Base-by-base conservation (phyloP, 1,284 basidiomycete species). In the Cryptococcus sp. region DNA sequence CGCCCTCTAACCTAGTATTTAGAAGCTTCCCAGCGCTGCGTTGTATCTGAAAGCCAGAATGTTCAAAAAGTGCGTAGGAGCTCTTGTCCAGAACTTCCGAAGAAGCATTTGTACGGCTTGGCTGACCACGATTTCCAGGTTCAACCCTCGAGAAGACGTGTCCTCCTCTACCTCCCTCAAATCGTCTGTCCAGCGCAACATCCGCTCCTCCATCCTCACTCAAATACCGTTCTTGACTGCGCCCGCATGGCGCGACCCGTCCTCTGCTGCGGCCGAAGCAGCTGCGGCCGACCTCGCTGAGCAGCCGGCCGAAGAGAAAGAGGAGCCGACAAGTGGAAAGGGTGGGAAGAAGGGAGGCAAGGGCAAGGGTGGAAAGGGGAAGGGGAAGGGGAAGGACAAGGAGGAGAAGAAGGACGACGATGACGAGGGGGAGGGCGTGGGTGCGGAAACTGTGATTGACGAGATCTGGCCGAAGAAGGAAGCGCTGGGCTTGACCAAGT, bases 381-480 rank as follows among this genome's bases (percentile, higher is more conserved):
- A 66, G 50, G 66, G 66, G 28, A 68, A 69, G 53, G 60, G 54
- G 2, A 64, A 66, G 45, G 62, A 64, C 33, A 56, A 67, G 52
- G 65, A 68, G 51, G 54, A 62, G 15, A 59, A 66, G 50, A 63
- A 64, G 24, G 59, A 63, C 1, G 59, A 66, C 7, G 62, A 58
- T 16, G 73, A 66, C 21, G 69, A 64, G 8, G 83, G 83, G 47
- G 66, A 53, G 1, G 71, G 62, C 11, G 71, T 66, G 38, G 73
- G 71, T 28, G 82, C 82, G 46, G 89, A 88, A 62, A 73, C 68
- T 1, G 70, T 84, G 18, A 80, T 99, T 21, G 96, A 99, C 73
- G 83, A 84, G 67, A 85, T 98, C 56, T 98, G 96, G 96, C 92
- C 94, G 13, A 99, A 98, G 87, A 98, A 98, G 82, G 94, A 98